Conservation (phyloP, 169 alveolate genomes). For the Cryptosporidium viatorum region DNA sequence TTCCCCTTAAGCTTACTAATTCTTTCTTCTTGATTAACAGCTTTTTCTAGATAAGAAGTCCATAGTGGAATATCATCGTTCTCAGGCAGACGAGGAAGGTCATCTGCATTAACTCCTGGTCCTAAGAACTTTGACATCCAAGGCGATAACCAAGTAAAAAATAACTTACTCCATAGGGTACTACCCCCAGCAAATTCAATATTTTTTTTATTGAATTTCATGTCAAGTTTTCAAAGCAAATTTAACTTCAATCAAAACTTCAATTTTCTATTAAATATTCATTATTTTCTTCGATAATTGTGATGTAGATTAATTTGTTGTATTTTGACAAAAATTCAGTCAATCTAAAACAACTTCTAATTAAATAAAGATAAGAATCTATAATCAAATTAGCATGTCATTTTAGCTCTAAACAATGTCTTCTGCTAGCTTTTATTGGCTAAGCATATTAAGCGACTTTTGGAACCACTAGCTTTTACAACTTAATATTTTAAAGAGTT, state of each 20-base stretch:
- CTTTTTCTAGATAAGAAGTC: constrained; percentile 45
- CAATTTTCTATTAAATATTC: background rate
- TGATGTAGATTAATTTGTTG: background rate
- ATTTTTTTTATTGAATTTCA: background rate
- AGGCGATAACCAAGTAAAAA: constrained; percentile 66
- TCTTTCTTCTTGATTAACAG: constrained; percentile 68
- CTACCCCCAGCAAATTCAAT: constrained; percentile 63
- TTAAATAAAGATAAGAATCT: background rate
- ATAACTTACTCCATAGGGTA: constrained; percentile 40
- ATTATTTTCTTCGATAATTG: background rate
- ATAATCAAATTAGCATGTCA: background rate
- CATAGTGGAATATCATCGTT: constrained; percentile 33
- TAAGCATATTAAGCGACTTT: background rate
- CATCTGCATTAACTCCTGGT: constrained; percentile 48
- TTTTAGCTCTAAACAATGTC: background rate
- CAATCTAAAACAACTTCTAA: background rate
- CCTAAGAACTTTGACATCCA: constrained; percentile 67
- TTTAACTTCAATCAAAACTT: background rate
- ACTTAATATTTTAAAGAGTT: background rate
- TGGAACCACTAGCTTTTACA: background rate
- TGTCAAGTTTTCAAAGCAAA: background rate
- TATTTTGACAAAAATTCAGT: background rate
- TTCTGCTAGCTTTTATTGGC: background rate
- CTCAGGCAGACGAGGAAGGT: constrained; percentile 57
- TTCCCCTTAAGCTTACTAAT: constrained; percentile 43